These are phyloP conservation scores for Stephania japonica DNA, from an alignment of 164 flowering plant genomes.

Conservation along the genomic window DNA sequence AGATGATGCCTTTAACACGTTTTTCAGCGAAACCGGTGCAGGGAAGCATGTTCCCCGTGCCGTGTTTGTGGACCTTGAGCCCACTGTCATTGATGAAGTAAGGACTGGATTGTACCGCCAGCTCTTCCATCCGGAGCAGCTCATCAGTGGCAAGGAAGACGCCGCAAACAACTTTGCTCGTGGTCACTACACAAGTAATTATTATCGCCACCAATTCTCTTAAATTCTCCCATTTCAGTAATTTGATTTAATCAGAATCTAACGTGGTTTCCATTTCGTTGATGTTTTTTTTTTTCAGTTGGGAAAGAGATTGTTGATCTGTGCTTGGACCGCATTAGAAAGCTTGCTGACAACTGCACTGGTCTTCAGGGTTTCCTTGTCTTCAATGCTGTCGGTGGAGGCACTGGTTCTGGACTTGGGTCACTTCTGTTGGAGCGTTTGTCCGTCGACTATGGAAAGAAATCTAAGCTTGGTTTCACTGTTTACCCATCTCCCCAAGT, in stretches of 20 bases:
- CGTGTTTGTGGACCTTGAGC: constrained; percentile 60
- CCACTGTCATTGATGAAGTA: constrained; percentile 63
- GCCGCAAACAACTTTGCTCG: constrained; percentile 68
- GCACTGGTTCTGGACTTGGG: constrained; percentile 80
- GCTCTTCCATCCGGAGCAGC: constrained; percentile 79
- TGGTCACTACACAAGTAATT: constrained; percentile 58
- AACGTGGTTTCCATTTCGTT: background rate
- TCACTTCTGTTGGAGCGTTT: constrained; percentile 70
- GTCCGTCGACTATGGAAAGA: constrained; percentile 74
- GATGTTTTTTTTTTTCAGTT: constrained; percentile 43
- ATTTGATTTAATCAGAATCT: background rate
- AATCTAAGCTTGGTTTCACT: constrained; percentile 72
- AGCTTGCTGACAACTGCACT: constrained; percentile 78
- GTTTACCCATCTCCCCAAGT: constrained; percentile 79
- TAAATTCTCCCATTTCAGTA: background rate
- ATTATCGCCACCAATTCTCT: background rate
- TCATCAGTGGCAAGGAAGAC: constrained; percentile 66
- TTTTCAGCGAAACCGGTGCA: constrained; percentile 77
- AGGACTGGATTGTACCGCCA: constrained; percentile 66
- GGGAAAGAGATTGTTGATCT: constrained; percentile 81
- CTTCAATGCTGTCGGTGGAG: constrained; percentile 75
- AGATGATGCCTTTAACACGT: constrained; percentile 81
- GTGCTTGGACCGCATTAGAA: constrained; percentile 65
- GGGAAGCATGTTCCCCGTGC: constrained; percentile 85
- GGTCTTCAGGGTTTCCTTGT: constrained; percentile 82